Percentiles rank a stretch among this genome's conserved stretches.
These are phyloP conservation scores for Hamamelis virginiana DNA, from an alignment of 164 flowering plant species.

Conservation along the genomic window DNA sequence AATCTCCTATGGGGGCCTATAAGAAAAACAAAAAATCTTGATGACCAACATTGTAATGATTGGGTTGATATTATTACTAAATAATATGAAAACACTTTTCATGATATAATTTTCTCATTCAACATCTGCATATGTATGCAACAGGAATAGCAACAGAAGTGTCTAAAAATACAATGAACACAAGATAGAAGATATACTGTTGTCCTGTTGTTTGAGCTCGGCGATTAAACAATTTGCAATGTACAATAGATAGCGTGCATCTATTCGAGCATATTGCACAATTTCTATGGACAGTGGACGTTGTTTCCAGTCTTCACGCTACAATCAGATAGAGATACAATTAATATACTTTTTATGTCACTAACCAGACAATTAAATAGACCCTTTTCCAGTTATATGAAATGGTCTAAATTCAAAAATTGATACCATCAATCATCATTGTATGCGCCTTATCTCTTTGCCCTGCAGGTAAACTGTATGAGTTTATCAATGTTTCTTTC, in stretches of 20 bases:
- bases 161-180: not conserved
- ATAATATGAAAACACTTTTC: not conserved
- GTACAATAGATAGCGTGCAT: slow-evolving; percentile 84
- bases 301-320: slow-evolving; percentile 98
- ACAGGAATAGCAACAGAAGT: not conserved
- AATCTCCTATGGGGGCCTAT: not conserved
- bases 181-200: slow-evolving; percentile 41
- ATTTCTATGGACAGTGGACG: slow-evolving; percentile 86
- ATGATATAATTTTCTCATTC: not conserved
- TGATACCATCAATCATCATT: no score
- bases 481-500: no score
- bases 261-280: slow-evolving; percentile 84
- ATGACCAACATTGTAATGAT: not conserved
- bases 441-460: no score
- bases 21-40: no score
- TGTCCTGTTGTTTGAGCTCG: slow-evolving; percentile 54
- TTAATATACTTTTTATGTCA: not conserved
- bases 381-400: no score
- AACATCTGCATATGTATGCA: not conserved
- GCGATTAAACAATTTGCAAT: slow-evolving; percentile 68
- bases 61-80: not conserved
- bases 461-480: no score
- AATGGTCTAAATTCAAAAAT: no score
- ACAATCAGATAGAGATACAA: slow-evolving; percentile 17
- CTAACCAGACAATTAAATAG: no score